A percentile compares a stretch with the other conserved stretches of the same genome.
These are phyloP conservation scores for Chytriomyces sp. DNA, from an alignment of 192 early-diverging fungal genomes.

Conservation along the genomic window DNA sequence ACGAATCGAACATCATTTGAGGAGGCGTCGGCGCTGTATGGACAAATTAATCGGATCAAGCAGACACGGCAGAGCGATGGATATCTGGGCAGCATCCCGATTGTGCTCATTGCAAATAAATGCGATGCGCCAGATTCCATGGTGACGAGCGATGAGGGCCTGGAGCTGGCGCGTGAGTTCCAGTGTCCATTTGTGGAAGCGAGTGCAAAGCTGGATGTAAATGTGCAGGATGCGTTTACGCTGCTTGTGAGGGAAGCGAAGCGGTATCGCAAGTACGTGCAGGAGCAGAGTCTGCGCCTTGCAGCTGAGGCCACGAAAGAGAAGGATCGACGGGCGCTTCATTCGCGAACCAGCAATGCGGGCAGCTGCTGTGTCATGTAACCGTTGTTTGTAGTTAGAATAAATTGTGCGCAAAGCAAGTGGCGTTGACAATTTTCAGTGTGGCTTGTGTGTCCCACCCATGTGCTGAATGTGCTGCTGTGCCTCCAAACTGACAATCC, in stretches of 20 bases:
- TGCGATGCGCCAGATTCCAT: conserved; percentile 69
- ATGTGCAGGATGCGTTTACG: conserved; percentile 87
- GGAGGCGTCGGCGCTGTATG: conserved; percentile 66
- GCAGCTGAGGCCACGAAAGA: too few relatives aligned
- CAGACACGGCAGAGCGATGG: conserved; percentile 43
- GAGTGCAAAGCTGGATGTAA: conserved; percentile 79
- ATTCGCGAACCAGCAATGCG: too few relatives aligned
- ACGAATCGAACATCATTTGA: conserved; percentile 67
- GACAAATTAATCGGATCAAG: conserved; percentile 76
- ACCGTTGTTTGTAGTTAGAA: too few relatives aligned
- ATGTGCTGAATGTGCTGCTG: too few relatives aligned
- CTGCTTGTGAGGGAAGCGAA: conserved; percentile 68
- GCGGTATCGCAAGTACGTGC: background rate
- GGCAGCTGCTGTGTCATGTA: too few relatives aligned
- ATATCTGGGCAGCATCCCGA: conserved; percentile 58
- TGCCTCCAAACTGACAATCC: too few relatives aligned
- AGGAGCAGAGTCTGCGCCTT: background rate
- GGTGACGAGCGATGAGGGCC: conserved; percentile 66
- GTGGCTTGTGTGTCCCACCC: too few relatives aligned
- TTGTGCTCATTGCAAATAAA: conserved; percentile 83
- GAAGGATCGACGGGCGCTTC: too few relatives aligned
- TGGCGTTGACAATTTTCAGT: too few relatives aligned
- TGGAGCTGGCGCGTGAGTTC: conserved; percentile 72
- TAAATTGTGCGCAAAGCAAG: too few relatives aligned
- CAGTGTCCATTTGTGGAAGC: conserved; percentile 80